Conservation (phyloP, 106 monocot genomes). For the Apostasia ramifera region DNA sequence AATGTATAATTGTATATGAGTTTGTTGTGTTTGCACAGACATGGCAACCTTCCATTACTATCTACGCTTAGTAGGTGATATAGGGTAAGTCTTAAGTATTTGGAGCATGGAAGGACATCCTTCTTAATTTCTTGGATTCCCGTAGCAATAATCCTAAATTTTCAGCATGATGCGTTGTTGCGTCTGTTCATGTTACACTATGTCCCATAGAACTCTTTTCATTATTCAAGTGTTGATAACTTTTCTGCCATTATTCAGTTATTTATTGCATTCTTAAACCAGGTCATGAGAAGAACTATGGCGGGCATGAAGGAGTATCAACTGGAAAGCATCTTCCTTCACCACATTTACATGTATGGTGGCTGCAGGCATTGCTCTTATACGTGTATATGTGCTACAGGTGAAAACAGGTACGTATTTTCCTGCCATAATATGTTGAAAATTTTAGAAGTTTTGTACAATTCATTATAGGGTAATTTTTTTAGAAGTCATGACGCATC, state of each 20-base stretch:
- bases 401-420: constrained; percentile 70
- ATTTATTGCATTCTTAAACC: constrained; percentile 10
- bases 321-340: constrained; percentile 93
- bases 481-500: not conserved
- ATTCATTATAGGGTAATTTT: not conserved
- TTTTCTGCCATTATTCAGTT: not conserved
- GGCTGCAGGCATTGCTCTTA: constrained; percentile 95
- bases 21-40: too few relatives aligned
- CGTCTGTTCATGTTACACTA: too few relatives aligned
- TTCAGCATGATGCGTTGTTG: too few relatives aligned
- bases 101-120: too few relatives aligned
- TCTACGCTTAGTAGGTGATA: too few relatives aligned
- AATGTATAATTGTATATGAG: too few relatives aligned
- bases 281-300: constrained; percentile 84
- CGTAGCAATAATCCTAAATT: too few relatives aligned
- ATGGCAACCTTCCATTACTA: too few relatives aligned
- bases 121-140: too few relatives aligned
- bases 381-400: constrained; percentile 98
- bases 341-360: constrained; percentile 97
- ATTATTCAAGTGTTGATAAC: not conserved
- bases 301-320: constrained; percentile 96
- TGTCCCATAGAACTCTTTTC: not conserved
- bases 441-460: not conserved
- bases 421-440: not conserved
- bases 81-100: too few relatives aligned